Percentiles rank a stretch among this genome's conserved stretches.
These are phyloP conservation scores for Fusarium anguioides DNA, from an alignment of 2,329 filamentous ascomycete genomes.

Conservation along the genomic window DNA sequence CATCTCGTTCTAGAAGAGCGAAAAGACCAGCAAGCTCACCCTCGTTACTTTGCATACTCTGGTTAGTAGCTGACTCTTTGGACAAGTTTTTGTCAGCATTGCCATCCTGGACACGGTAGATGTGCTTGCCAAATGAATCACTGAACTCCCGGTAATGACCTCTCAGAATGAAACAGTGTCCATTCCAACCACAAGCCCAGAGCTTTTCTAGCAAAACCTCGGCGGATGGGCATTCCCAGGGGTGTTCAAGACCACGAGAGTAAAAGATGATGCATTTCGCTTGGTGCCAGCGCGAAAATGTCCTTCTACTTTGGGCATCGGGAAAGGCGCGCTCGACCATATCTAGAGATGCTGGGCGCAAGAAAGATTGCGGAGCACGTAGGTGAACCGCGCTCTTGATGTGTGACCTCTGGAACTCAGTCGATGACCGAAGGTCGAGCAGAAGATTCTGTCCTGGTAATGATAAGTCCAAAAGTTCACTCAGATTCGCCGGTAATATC, in stretches of 20 bases:
- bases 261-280: conserved; percentile 65
- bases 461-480: conserved; percentile 62
- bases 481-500: conserved; percentile 64
- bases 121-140: conserved; percentile 62
- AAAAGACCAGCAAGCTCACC: conserved; percentile 60
- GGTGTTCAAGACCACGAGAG: conserved; percentile 60
- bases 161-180: conserved; percentile 65
- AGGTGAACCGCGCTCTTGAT: conserved; percentile 65
- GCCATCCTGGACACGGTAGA: conserved; percentile 57
- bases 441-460: conserved; percentile 58
- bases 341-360: conserved; percentile 60
- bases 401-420: conserved; percentile 62
- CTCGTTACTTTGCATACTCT: conserved; percentile 46
- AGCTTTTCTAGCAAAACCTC: conserved; percentile 59
- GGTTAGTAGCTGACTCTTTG: conserved; percentile 19
- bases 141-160: conserved; percentile 68
- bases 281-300: conserved; percentile 59
- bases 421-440: conserved; percentile 61
- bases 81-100: conserved; percentile 51
- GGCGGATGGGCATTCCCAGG: conserved; percentile 63
- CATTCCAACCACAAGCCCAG: conserved; percentile 59
- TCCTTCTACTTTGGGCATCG: conserved; percentile 60
- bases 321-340: conserved; percentile 62
- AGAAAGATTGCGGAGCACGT: conserved; percentile 61
- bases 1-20: conserved; percentile 56